Percentiles rank a stretch among this genome's conserved stretches.
Conservation (phyloP, 345 rosid genomes). For the Limnanthes douglasii region DNA sequence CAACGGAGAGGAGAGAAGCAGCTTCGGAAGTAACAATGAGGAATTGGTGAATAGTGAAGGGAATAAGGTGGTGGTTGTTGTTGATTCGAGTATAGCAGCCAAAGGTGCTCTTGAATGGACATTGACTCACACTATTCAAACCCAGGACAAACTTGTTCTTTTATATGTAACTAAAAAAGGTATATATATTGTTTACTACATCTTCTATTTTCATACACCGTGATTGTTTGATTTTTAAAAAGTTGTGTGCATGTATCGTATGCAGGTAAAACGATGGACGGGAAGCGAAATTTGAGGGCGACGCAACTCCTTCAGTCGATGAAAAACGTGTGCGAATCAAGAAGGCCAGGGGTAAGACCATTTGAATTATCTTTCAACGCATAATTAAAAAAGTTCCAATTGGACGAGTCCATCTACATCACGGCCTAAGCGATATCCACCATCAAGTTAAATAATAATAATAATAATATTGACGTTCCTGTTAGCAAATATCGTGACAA, state of each 20-base stretch:
- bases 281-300: slow-evolving; percentile 27
- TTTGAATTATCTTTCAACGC: too few relatives aligned
- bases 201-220: not conserved
- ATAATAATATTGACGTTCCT: not conserved
- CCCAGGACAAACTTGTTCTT: slow-evolving; percentile 46
- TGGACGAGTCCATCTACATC: not conserved
- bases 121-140: slow-evolving; percentile 48
- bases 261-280: slow-evolving; percentile 18
- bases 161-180: slow-evolving; percentile 33
- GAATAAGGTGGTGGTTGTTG: slow-evolving; percentile 81
- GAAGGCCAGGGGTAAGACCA: slow-evolving; percentile 54
- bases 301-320: slow-evolving; percentile 35
- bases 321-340: slow-evolving; percentile 46
- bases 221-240: slow-evolving; percentile 1
- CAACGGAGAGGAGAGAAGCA: not conserved
- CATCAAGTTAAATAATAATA: not conserved
- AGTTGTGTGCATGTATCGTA: not conserved
- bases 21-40: not conserved
- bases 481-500: too few relatives aligned
- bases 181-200: slow-evolving; percentile 3
- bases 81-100: slow-evolving; percentile 52
- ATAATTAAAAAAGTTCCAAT: too few relatives aligned
- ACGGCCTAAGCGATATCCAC: not conserved
- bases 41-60: slow-evolving; percentile 10
- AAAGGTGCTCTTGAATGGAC: slow-evolving; percentile 87